Evolutionary conservation across 1,284 basidiomycete species (phyloP), one percentile per base, ranked within the genome.

Genomic region (Cutaneotrichosporon sp.): DNA sequence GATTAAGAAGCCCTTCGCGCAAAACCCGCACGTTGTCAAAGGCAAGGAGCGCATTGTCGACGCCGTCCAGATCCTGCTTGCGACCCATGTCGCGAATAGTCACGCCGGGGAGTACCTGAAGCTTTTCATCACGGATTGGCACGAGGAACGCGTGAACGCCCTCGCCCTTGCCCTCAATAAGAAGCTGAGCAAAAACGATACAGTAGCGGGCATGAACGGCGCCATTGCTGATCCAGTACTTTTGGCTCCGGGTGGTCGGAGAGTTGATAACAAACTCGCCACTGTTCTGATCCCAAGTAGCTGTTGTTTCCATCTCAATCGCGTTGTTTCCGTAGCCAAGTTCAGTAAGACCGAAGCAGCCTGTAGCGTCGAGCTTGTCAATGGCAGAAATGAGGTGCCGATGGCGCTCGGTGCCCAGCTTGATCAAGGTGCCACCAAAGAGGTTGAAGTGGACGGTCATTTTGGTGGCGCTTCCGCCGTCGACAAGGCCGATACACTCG

Each of bases 381-480:
- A 56, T 50, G 20, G 14, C 51, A 14, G 46, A 43, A 17, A 56
- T 14, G 13, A 49, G 44, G 20, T 49, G 38, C 4, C 55, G 55
- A 13, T 56, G 55, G 17, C 55, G 55, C 18, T 56, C 55, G 9
- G 55, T 56, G 18, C 55, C 55, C 18, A 56, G 51, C 44, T 56
- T 56, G 51, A 56, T 17, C 0, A 56, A 20, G 5, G 55, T 56
- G 17, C 55, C 55, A 30, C 46, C 51, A 20, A 56, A 56, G 23
- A 56, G 55, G 40, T 56, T 56, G 47, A 50, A 46, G 39, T 49
- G 55, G 39, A 56, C 55, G 4, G 55, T 56, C 47, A 56, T 49
- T 40, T 56, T 56, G 23, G 55, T 56, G 26, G 47, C 21, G 23
- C 35, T n/a, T 1, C 47, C 46, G 4, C 17, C 3, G 44, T 56